These are phyloP conservation scores for Dryadomyces quercus-mongolicae DNA, from an alignment of 2,329 filamentous ascomycete genomes.

Conservation along the genomic window DNA sequence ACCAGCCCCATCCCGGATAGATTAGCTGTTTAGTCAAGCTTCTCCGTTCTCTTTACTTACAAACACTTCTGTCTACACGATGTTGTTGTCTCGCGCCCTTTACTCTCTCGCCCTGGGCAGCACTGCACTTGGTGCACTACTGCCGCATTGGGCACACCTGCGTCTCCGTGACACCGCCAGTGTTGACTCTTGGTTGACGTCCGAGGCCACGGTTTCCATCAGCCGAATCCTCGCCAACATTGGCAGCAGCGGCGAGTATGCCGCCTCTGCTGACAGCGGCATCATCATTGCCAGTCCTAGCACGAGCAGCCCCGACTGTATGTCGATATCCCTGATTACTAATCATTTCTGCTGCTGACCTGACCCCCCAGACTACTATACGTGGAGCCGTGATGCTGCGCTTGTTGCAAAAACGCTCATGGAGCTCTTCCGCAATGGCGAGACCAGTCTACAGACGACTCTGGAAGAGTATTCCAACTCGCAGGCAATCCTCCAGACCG, in stretches of 20 bases:
- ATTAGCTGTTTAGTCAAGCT: not conserved
- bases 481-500: constrained; percentile 53
- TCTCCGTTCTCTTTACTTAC: not conserved
- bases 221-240: constrained; percentile 46
- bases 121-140: not conserved
- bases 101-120: not conserved
- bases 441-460: constrained; percentile 33
- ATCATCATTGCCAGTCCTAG: constrained; percentile 46
- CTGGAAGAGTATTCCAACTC: constrained; percentile 58
- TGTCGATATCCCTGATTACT: constrained; percentile 14
- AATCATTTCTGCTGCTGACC: not conserved
- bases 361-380: constrained; percentile 46
- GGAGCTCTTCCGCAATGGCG: constrained; percentile 46
- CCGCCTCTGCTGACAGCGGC: constrained; percentile 33
- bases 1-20: not conserved
- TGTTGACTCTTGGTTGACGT: constrained; percentile 41
- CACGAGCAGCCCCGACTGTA: constrained; percentile 42
- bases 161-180: not conserved
- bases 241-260: constrained; percentile 39
- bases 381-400: constrained; percentile 66
- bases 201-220: constrained; percentile 38
- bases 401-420: constrained; percentile 57
- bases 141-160: not conserved
- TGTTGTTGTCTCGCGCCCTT: not conserved
- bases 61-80: too few relatives aligned